Evolutionary conservation across 176 grass and related monocot species (phyloP).

Genomic region (Aegilops tauschii): DNA sequence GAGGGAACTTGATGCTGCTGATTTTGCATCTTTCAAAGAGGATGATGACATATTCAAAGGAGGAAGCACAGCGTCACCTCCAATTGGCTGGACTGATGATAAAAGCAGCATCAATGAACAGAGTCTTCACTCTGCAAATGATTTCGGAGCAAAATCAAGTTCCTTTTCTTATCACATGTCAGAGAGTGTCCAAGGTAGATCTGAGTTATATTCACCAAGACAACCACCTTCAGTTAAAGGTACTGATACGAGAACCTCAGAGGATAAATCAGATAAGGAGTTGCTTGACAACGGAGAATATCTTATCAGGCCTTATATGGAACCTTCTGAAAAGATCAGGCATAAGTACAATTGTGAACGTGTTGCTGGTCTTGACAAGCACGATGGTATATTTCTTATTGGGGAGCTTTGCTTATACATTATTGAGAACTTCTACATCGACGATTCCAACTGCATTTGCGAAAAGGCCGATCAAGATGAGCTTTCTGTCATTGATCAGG

Average conservation of each 20-base stretch:
- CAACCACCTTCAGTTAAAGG: conserved; percentile 55
- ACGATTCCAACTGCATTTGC: conserved; percentile 87
- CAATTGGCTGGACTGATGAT: conserved; percentile 84
- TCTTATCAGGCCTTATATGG: conserved; percentile 94
- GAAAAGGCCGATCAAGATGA: conserved; percentile 93
- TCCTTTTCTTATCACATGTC: conserved; percentile 72
- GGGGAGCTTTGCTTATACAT: conserved; percentile 94
- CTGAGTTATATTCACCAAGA: conserved; percentile 78
- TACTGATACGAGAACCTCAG: conserved; percentile 65
- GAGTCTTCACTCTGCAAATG: conserved; percentile 92
- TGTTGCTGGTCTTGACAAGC: conserved; percentile 93
- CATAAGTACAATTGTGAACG: conserved; percentile 95
- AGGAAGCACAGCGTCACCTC: conserved; percentile 55
- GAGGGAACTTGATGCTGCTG: conserved; percentile 58
- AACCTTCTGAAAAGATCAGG: conserved; percentile 92
- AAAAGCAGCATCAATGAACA: conserved; percentile 78
- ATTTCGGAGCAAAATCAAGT: conserved; percentile 86
- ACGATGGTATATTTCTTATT: conserved; percentile 97
- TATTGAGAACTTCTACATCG: conserved; percentile 98
- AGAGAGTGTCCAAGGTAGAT: conserved; percentile 63
- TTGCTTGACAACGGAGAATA: conserved; percentile 97
- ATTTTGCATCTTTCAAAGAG: conserved; percentile 63
- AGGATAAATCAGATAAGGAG: conserved; percentile 88
- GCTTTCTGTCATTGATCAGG: conserved; percentile 95
- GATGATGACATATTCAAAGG: conserved; percentile 69